Evolutionary conservation across 228 moss, liverwort and hornwort genomes (phyloP).

Genomic region (Sphagnum magellanicum): DNA sequence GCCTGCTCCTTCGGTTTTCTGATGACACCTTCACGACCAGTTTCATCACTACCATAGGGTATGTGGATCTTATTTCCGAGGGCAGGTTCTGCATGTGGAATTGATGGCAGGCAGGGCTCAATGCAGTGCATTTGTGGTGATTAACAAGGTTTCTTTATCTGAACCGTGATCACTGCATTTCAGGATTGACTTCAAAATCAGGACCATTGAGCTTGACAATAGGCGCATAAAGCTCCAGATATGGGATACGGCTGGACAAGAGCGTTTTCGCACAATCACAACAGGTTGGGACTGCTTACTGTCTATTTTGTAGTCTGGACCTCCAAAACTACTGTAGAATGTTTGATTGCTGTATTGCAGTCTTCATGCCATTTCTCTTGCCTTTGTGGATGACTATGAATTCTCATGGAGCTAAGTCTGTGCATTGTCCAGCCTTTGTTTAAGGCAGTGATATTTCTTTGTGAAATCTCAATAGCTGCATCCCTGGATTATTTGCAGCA

Average conservation of each 20-base stretch:
- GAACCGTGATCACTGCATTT: background rate
- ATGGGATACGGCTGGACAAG: conserved; percentile 85
- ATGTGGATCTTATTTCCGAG: conserved; percentile 1
- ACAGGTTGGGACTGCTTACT: conserved; percentile 25
- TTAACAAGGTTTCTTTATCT: background rate
- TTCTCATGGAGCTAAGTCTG: background rate
- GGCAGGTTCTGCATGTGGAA: no score
- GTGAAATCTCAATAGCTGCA: no score
- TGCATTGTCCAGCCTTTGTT: background rate
- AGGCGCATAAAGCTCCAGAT: conserved; percentile 76
- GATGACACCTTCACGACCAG: conserved; percentile 78
- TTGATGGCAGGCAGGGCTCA: background rate
- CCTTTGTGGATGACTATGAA: background rate
- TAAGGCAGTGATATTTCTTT: background rate
- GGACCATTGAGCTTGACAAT: conserved; percentile 75
- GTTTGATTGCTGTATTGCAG: no score
- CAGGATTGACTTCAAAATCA: conserved; percentile 75
- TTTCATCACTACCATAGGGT: conserved; percentile 89
- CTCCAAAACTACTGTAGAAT: no score
- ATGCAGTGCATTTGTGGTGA: background rate
- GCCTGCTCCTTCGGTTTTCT: conserved; percentile 78
- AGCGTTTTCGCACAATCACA: conserved; percentile 77
- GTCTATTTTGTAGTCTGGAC: background rate
- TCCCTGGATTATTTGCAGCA: conserved; percentile 25
- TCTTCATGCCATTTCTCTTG: background rate